Evolutionary conservation across 2,329 filamentous ascomycete species (phyloP), one percentile per base, ranked within the genome.

Genomic region (Fonsecaea pedrosoi): DNA sequence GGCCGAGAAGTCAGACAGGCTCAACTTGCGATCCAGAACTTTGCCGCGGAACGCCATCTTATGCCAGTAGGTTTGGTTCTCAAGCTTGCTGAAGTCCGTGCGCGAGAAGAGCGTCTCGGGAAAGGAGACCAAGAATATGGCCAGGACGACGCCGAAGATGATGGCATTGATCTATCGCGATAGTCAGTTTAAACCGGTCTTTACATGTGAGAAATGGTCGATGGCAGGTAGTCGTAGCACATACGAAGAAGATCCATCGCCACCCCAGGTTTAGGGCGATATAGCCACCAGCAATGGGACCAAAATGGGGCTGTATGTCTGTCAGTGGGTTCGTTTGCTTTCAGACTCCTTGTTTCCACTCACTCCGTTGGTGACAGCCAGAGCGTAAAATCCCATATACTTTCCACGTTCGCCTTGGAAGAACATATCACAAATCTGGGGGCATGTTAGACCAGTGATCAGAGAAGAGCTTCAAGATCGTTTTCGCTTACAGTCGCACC

Each of bases 31-130:
- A n/a, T 60, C 58, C 13, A 60, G 12, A 45, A 60, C 45, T 32
- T 60, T 60, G 9, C 58, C 58, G 32, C 58, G 58, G 45, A 60
- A 60, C 10, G 45, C 40, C 58, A 60, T 50, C 32, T 53, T 60
- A 30, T 60, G 58, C 45, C 40, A 50, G 45, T 50, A 60, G 1
- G 42, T 60, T 32, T 30, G 58, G 32, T 53, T 60, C 32, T 50
- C 45, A 13, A 60, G 58, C n/a, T 60, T 60, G 58, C 40, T 50
- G 9, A 37, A 53, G n/a, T 60, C 58, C 12, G 37, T 40, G 18
- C 58, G 40, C 6, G 58, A 60, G 42, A 60, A 60, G 9, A 60
- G 42, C 1, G 58, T 60, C 45, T 60, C 58, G 8, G 58, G 58
- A 21, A 60, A 53, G 8, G 40, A 35, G 58, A 60, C 56, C 18